A percentile compares a stretch with the other conserved stretches of the same genome.
These are phyloP conservation scores for Colletotrichum camelliae DNA, from an alignment of 2,329 filamentous ascomycete species.

Conservation along the genomic window DNA sequence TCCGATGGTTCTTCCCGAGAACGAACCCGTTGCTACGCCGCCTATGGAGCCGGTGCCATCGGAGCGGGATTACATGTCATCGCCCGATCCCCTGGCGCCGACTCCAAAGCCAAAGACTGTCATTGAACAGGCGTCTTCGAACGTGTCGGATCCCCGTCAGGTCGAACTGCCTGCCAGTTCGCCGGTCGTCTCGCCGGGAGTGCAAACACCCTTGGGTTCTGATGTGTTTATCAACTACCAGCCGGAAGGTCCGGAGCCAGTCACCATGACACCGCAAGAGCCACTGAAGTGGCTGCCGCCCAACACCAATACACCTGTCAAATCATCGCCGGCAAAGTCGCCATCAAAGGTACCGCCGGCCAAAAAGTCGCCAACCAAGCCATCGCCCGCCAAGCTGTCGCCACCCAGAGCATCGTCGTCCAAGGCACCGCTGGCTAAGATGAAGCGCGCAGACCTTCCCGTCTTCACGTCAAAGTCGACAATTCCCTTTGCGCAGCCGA, in stretches of 20 bases:
- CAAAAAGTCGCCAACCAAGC: slow-evolving; percentile 38
- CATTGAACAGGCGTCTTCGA: background rate
- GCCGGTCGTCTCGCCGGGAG: slow-evolving; percentile 28
- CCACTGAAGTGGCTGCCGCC: slow-evolving; percentile 58
- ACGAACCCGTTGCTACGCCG: background rate
- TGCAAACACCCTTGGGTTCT: slow-evolving; percentile 23
- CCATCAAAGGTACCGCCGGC: slow-evolving; percentile 35
- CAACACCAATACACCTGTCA: slow-evolving; percentile 41
- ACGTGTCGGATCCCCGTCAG: slow-evolving; percentile 26
- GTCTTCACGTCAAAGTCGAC: slow-evolving; percentile 47
- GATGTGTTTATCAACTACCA: slow-evolving; percentile 61
- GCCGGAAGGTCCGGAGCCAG: slow-evolving; percentile 55
- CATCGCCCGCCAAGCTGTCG: slow-evolving; percentile 37
- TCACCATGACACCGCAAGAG: slow-evolving; percentile 40
- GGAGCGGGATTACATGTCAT: background rate
- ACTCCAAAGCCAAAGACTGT: slow-evolving; percentile 4
- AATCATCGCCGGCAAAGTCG: background rate
- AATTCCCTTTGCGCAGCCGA: slow-evolving; percentile 50
- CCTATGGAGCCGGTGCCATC: background rate
- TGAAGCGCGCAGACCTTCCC: slow-evolving; percentile 42
- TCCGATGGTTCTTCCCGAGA: background rate
- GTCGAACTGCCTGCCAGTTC: slow-evolving; percentile 33
- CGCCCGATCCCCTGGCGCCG: background rate
- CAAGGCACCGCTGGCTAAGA: slow-evolving; percentile 15
- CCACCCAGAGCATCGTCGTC: slow-evolving; percentile 21